These are phyloP conservation scores for Hymenotorrendiella dingleyae DNA, from an alignment of 2,329 filamentous ascomycete species.

Conservation along the genomic window DNA sequence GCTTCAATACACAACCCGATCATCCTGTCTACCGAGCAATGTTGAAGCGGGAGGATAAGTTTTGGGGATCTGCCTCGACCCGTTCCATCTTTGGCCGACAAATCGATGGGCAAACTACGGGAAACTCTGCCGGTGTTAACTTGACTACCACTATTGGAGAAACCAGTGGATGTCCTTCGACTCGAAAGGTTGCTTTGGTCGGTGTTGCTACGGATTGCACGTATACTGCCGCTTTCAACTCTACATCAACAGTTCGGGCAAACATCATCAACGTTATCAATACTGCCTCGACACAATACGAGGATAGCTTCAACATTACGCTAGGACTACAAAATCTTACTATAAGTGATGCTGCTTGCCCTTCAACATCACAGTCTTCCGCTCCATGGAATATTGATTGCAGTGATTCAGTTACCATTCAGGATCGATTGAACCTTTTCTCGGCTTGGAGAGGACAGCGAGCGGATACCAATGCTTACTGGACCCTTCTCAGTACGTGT, in stretches of 20 bases:
- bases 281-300: constrained; percentile 79
- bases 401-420: constrained; percentile 56
- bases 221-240: constrained; percentile 69
- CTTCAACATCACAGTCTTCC: constrained; percentile 56
- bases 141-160: constrained; percentile 73
- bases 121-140: constrained; percentile 76
- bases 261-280: constrained; percentile 85
- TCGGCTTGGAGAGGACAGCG: constrained; percentile 79
- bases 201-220: constrained; percentile 91
- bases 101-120: constrained; percentile 62
- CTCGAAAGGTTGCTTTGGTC: constrained; percentile 85
- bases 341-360: constrained; percentile 69
- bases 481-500: constrained; percentile 71
- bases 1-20: constrained; percentile 70
- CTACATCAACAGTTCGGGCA: constrained; percentile 54
- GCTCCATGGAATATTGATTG: constrained; percentile 84
- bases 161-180: constrained; percentile 76
- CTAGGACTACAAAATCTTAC: constrained; percentile 83
- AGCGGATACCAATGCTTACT: constrained; percentile 80
- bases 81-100: constrained; percentile 67
- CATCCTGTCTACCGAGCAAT: constrained; percentile 57
- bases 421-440: constrained; percentile 77
- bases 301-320: constrained; percentile 89
- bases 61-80: constrained; percentile 56
- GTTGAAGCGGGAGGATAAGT: constrained; percentile 42